These are phyloP conservation scores for Trametes maxima DNA, from an alignment of 768 basidiomycete genomes.

Conservation along the genomic window DNA sequence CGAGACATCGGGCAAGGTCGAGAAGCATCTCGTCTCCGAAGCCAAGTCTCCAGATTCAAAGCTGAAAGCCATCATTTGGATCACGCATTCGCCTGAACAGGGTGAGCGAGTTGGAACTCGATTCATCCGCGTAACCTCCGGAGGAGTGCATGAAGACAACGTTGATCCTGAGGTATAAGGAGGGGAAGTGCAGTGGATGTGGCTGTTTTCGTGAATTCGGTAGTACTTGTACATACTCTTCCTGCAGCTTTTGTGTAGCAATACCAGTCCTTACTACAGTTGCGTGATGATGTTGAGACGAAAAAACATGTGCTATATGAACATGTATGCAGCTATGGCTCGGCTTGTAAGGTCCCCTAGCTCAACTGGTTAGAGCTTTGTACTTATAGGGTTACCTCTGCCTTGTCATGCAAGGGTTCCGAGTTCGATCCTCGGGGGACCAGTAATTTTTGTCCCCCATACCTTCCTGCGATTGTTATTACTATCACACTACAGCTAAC, in stretches of 20 bases:
- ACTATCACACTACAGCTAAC: background rate
- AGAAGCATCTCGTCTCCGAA: conserved; percentile 57
- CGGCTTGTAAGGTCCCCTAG: conserved; percentile 47
- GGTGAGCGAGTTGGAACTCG: conserved; percentile 72
- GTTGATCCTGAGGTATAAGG: conserved; percentile 22
- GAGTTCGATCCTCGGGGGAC: conserved; percentile 66
- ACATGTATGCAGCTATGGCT: background rate
- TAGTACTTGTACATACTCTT: background rate
- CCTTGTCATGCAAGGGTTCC: conserved; percentile 56
- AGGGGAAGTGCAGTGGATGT: conserved; percentile 28
- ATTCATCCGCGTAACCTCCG: conserved; percentile 47
- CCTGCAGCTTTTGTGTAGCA: no score
- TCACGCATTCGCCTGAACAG: conserved; percentile 86
- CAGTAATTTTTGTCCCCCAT: conserved; percentile 26
- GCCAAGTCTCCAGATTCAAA: conserved; percentile 49
- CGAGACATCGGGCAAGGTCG: conserved; percentile 64
- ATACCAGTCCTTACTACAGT: no score
- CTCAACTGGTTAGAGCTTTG: conserved; percentile 65
- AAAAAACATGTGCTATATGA: background rate
- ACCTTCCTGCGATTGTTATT: background rate
- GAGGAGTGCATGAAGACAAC: conserved; percentile 31
- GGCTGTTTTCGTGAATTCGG: background rate
- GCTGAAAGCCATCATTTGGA: conserved; percentile 81
- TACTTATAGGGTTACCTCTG: conserved; percentile 57
- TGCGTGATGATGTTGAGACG: no score